phyloP scores from a whole-genome alignment of 306 rosid species.

The Cicer yamashitae region DNA sequence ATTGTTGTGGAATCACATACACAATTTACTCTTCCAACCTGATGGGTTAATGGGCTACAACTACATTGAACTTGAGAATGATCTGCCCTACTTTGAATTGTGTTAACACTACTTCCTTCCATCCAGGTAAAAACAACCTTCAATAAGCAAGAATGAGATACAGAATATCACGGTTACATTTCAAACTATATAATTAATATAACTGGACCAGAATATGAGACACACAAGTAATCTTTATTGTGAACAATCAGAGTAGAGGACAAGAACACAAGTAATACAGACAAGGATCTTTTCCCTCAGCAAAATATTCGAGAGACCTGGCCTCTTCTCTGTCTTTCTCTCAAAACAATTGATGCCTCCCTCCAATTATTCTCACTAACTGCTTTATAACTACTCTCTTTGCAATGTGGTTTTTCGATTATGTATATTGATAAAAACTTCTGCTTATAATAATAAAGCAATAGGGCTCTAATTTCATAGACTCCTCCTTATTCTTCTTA shows the following conservation, averaged over 20 bases:
- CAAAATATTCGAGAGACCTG: slow-evolving; percentile 7
- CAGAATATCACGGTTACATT: slow-evolving; percentile 32
- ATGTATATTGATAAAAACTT: slow-evolving; percentile 28
- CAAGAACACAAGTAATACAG: slow-evolving; percentile 5
- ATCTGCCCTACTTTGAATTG: slow-evolving; percentile 49
- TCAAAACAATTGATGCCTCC: neutral
- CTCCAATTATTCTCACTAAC: slow-evolving; percentile 13
- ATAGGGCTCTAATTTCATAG: slow-evolving; percentile 18
- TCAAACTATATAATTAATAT: slow-evolving; percentile 39
- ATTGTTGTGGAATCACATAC: slow-evolving; percentile 62
- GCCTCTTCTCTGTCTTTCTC: slow-evolving; percentile 24
- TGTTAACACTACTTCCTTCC: slow-evolving; percentile 59
- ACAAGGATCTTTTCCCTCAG: slow-evolving; percentile 18
- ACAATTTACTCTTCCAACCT: slow-evolving; percentile 57
- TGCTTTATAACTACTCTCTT: slow-evolving; percentile 21
- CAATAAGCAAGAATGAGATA: slow-evolving; percentile 45
- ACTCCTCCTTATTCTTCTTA: slow-evolving; percentile 25
- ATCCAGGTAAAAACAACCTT: slow-evolving; percentile 97
- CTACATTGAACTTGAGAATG: slow-evolving; percentile 58
- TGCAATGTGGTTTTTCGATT: neutral
- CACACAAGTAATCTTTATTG: neutral
- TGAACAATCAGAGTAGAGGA: neutral
- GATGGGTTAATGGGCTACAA: slow-evolving; percentile 55
- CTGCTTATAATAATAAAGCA: slow-evolving; percentile 15
- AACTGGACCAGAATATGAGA: slow-evolving; percentile 16